These are phyloP conservation scores for Thielaviopsis musarum DNA, from an alignment of 2,329 filamentous ascomycete genomes.

Conservation along the genomic window DNA sequence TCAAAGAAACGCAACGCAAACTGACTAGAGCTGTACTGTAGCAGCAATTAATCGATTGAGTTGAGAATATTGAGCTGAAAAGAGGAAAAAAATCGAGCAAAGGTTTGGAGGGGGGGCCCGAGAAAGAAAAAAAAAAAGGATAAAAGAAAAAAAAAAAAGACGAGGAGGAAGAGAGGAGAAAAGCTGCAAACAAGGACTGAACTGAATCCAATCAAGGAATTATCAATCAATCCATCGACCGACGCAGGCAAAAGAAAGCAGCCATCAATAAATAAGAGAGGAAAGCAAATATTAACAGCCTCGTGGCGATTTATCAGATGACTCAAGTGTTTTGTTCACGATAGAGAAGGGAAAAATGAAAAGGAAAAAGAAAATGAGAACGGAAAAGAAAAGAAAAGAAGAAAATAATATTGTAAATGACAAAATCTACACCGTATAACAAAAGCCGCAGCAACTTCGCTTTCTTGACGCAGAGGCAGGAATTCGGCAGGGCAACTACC, in stretches of 20 bases:
- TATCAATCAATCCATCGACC: not conserved
- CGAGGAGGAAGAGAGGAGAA: not conserved
- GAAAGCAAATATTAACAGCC: not conserved
- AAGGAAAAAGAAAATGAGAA: not conserved
- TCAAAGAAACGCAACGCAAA: not conserved
- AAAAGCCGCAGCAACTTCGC: not conserved
- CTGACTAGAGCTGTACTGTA: not conserved
- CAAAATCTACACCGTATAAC: too few relatives aligned
- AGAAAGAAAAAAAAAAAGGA: not conserved
- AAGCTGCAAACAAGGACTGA: not conserved
- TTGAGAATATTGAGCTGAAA: not conserved
- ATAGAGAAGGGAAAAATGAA: too few relatives aligned
- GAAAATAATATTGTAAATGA: too few relatives aligned
- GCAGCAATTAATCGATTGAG: not conserved
- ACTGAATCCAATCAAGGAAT: not conserved
- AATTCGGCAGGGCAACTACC: not conserved
- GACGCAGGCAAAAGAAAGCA: not conserved
- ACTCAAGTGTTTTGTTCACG: too few relatives aligned
- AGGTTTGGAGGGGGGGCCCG: not conserved
- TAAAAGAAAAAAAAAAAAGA: not conserved
- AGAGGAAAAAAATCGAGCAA: not conserved
- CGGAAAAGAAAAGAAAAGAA: not conserved
- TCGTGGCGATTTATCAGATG: not conserved
- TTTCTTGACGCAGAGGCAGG: not conserved
- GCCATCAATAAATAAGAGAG: not conserved